phyloP scores from a whole-genome alignment of 345 rosid genomes.

The Excoecaria agallocha region DNA sequence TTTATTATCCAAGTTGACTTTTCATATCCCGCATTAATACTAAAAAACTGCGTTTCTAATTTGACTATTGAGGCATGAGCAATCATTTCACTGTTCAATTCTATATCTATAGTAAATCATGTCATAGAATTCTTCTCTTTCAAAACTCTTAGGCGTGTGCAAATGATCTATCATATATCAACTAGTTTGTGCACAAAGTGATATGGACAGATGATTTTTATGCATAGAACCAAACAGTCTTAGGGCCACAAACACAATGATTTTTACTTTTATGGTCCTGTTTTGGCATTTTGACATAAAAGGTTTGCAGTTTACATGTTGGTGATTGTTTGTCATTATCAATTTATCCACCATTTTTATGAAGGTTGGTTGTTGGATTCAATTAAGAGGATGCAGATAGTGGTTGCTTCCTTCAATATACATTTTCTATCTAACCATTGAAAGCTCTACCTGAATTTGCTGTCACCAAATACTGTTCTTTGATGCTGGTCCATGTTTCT shows the following conservation, averaged over 20 bases:
- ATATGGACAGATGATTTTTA: conserved; percentile 4
- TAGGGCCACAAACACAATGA: neutral
- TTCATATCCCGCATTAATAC: neutral
- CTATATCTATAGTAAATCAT: neutral
- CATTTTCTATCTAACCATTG: conserved; percentile 8
- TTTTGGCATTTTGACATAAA: conserved; percentile 6
- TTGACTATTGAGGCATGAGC: conserved; percentile 8
- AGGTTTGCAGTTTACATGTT: neutral
- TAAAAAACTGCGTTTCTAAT: neutral
- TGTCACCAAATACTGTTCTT: neutral
- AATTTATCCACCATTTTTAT: conserved; percentile 12
- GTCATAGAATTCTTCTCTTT: neutral
- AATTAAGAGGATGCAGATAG: conserved; percentile 22
- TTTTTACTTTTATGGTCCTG: neutral
- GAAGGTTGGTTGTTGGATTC: conserved; percentile 16
- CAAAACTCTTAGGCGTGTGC: neutral
- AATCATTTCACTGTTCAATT: neutral
- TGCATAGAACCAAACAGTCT: neutral
- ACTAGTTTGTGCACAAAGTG: neutral
- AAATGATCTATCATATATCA: conserved; percentile 4
- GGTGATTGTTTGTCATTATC: neutral
- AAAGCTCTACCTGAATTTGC: conserved; percentile 20
- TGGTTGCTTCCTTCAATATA: conserved; percentile 8
- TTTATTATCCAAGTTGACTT: too few relatives aligned
- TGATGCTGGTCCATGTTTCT: neutral